Percentiles rank a stretch among this genome's conserved stretches.
phyloP scores from a whole-genome alignment of 371 early-diverging fungal genomes.

The Funneliformis caledonium region DNA sequence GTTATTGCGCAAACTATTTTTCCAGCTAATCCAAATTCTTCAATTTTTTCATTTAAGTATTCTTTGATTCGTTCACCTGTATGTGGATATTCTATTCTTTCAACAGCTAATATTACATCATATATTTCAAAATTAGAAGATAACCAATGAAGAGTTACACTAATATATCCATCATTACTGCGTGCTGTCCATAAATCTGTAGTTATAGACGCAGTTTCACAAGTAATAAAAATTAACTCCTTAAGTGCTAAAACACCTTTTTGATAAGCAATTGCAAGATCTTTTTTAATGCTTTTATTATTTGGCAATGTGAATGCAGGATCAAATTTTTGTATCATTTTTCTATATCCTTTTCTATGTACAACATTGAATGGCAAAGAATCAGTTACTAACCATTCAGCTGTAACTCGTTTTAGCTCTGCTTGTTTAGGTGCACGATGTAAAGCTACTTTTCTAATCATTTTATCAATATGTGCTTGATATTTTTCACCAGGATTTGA shows the following conservation, averaged over 20 bases:
- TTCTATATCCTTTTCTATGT: neutral
- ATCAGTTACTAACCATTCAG: neutral
- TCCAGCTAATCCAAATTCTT: too few relatives aligned
- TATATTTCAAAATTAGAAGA: neutral
- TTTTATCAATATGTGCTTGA: neutral
- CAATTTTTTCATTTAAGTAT: too few relatives aligned
- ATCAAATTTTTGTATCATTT: too few relatives aligned
- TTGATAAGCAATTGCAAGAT: neutral
- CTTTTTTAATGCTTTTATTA: neutral
- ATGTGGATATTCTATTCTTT: slow-evolving; percentile 8
- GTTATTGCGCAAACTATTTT: too few relatives aligned
- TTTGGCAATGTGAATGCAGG: too few relatives aligned
- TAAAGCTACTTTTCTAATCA: too few relatives aligned
- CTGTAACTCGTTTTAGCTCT: too few relatives aligned
- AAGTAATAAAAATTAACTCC: neutral
- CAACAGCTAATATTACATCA: slow-evolving; percentile 19
- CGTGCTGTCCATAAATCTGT: too few relatives aligned
- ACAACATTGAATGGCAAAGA: neutral
- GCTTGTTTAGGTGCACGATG: too few relatives aligned
- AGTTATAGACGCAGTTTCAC: slow-evolving; percentile 30
- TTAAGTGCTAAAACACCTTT: neutral
- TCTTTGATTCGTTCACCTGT: slow-evolving; percentile 14
- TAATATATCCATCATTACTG: too few relatives aligned
- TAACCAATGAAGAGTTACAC: too few relatives aligned
- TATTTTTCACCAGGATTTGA: neutral